phyloP scores from a whole-genome alignment of 352 stramenopile species.

The Pythium brachiatum region DNA sequence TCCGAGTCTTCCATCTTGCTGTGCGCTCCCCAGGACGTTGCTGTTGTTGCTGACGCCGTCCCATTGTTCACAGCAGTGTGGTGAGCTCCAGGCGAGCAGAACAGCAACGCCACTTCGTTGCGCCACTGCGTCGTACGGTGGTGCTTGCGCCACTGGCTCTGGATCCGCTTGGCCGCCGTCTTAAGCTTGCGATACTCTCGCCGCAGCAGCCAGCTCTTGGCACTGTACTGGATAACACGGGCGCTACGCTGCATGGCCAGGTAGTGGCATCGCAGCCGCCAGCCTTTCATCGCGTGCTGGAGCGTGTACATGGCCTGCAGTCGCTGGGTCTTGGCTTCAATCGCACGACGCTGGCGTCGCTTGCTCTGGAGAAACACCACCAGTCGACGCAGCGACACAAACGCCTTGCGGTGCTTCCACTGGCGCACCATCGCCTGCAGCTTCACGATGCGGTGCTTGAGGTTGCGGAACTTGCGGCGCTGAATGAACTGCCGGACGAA shows the following conservation, averaged over 20 bases:
- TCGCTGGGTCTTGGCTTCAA: conserved; percentile 21
- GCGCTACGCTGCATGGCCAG: conserved; percentile 33
- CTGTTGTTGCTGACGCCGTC: background rate
- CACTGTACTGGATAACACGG: conserved; percentile 40
- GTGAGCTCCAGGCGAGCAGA: conserved; percentile 24
- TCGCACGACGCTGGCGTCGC: conserved; percentile 35
- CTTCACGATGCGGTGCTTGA: conserved; percentile 69
- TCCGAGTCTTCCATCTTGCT: conserved; percentile 73
- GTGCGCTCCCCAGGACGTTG: conserved; percentile 40
- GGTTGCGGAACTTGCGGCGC: conserved; percentile 49
- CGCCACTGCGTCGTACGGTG: conserved; percentile 39
- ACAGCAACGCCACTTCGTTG: conserved; percentile 48
- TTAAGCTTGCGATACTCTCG: conserved; percentile 38
- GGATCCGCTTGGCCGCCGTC: conserved; percentile 32
- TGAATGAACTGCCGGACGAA: conserved; percentile 73
- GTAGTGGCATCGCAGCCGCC: conserved; percentile 42
- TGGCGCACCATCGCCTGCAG: conserved; percentile 58
- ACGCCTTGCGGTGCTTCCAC: conserved; percentile 37
- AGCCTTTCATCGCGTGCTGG: conserved; percentile 54
- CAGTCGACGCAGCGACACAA: conserved; percentile 23
- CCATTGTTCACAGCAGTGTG: background rate
- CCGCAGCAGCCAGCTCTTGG: conserved; percentile 54
- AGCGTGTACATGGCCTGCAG: conserved; percentile 34
- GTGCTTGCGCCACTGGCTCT: conserved; percentile 42
- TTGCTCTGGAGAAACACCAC: conserved; percentile 48